Evolutionary conservation across 148 eudicot species (phyloP), one percentile per base, ranked within the genome.

Genomic region (Camellia japonica): DNA sequence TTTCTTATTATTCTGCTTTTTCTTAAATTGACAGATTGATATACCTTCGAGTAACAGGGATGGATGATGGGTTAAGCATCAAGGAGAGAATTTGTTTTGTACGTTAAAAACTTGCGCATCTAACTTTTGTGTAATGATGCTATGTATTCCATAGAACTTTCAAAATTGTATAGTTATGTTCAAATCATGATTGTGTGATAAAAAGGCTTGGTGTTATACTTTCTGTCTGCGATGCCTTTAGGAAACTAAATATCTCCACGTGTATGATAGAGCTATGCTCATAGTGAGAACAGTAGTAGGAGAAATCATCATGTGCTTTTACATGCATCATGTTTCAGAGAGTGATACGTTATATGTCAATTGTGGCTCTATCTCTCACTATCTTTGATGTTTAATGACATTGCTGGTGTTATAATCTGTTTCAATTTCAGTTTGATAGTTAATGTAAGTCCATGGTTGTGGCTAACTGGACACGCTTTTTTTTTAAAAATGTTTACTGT

Each of bases 71-170:
- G 60, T 82, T 96, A 54, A 88, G 83, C 82, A 88, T 91, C 78
- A 96, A 96, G 80, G 98, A 95, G 80, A 90, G 97, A 84, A 86
- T 92, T 79, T 79, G 87, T 71, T 92, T 87, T 86, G 99, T 96
- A 84, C 91, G 98, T 86, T 77, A 41, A 14, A 66, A 42, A 74
- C 47, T 78, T 16, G 52, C 62, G 11, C n/a, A 64, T 49, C 41
- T 68, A 41, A 42, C 44, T 47, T 65, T 19, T 51, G 68, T 15
- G 13, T 56, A 19, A 43, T 80, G 23, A 65, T 73, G 60, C 18
- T 62, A 38, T 55, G 20, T 66, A 44, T 81, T 66, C 23, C 58
- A 49, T 47, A 58, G 61, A 72, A 49, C 41, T 47, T 72, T 49
- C 71, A 62, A 62, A 43, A 15, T 63, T 47, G 23, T 18, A 38